Evolutionary conservation across 352 stramenopile species (phyloP).

Genomic region (Phytopythium montanum): DNA sequence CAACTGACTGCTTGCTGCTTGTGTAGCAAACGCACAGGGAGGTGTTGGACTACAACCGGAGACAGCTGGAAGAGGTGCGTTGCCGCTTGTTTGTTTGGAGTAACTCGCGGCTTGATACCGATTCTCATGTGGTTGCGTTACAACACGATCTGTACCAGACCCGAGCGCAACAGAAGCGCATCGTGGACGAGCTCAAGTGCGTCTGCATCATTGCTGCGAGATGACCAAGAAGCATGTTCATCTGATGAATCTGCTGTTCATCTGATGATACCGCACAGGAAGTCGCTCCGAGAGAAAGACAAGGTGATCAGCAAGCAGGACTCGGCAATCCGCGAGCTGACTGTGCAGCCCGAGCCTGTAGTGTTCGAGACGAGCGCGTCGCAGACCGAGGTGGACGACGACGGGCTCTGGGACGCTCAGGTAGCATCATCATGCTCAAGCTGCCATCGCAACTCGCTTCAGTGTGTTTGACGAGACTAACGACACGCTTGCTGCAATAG

Average conservation of each 20-base stretch:
- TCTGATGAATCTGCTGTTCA: background rate
- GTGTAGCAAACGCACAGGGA: conserved; percentile 43
- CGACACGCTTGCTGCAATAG: conserved; percentile 10
- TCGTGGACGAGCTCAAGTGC: conserved; percentile 60
- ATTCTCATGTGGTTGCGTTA: background rate
- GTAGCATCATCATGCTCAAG: background rate
- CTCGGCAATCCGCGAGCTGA: conserved; percentile 38
- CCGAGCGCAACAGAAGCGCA: conserved; percentile 40
- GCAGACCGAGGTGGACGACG: conserved; percentile 66
- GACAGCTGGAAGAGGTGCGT: conserved; percentile 38
- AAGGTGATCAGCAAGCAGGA: conserved; percentile 39
- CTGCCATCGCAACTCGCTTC: too few species aligned
- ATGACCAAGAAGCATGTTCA: background rate
- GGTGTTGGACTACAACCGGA: conserved; percentile 36
- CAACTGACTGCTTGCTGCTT: background rate
- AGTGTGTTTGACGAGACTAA: too few species aligned
- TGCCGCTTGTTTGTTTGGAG: background rate
- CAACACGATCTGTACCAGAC: conserved; percentile 13
- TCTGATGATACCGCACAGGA: conserved; percentile 13
- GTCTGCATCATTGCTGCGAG: background rate
- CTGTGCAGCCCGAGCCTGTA: conserved; percentile 19
- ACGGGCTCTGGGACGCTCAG: conserved; percentile 69
- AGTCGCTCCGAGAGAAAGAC: conserved; percentile 48
- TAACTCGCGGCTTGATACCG: background rate
- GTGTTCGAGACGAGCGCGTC: conserved; percentile 19